phyloP scores from a whole-genome alignment of 176 grass and related monocot species.

The Rhipidocladum racemiflorum region DNA sequence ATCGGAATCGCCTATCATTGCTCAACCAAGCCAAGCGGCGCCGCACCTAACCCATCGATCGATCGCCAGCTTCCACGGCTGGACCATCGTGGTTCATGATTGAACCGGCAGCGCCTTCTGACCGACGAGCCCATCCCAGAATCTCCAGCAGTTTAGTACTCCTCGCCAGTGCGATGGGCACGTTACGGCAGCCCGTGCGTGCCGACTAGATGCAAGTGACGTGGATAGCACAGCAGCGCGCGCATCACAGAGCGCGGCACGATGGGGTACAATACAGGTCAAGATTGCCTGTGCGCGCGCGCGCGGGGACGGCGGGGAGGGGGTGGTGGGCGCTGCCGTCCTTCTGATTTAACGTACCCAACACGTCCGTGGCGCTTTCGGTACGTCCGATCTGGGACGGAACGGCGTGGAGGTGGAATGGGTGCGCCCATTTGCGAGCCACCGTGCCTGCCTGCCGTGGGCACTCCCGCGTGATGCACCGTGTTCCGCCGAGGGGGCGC shows the following conservation, averaged over 20 bases:
- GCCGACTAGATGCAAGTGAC: background rate
- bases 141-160: background rate
- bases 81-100: background rate
- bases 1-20: background rate
- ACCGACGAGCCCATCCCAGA: background rate
- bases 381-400: background rate
- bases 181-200: background rate
- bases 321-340: background rate
- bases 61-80: background rate
- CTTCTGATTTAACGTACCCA: background rate
- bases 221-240: background rate
- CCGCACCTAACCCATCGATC: no score
- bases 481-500: no score
- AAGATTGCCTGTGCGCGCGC: background rate
- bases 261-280: no score
- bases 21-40: conserved; percentile 3
- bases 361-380: background rate
- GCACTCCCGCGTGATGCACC: no score
- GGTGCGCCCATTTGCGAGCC: no score
- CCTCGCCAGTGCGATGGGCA: background rate
- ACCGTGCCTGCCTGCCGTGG: no score
- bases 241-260: background rate
- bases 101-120: background rate
- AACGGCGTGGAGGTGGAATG: background rate
- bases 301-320: background rate